phyloP scores from a whole-genome alignment of 306 rosid genomes.

The Geum urbanum region DNA sequence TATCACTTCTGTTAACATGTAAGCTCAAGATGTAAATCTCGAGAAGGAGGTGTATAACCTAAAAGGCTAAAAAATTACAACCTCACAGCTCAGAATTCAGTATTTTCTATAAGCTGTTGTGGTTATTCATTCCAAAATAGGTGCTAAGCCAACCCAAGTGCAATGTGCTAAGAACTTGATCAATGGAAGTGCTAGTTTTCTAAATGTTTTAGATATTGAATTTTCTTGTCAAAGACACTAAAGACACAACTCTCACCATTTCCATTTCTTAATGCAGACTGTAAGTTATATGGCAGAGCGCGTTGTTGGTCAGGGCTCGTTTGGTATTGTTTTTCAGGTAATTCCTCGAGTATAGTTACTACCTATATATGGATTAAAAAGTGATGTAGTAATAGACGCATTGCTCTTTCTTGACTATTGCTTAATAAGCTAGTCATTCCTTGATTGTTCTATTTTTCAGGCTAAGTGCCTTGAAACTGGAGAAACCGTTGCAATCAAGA shows the following conservation, averaged over 20 bases:
- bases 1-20: too few species aligned
- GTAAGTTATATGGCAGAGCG: conserved; percentile 80
- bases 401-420: not conserved
- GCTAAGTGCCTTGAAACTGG: conserved; percentile 68
- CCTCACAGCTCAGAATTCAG: not conserved
- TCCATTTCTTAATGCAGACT: conserved; percentile 38
- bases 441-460: conserved; percentile 34
- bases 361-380: not conserved
- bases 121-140: not conserved
- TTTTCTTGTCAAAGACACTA: not conserved
- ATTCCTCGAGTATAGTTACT: conserved; percentile 15
- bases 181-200: not conserved
- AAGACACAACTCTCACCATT: not conserved
- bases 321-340: conserved; percentile 74
- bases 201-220: not conserved
- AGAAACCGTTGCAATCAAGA: conserved; percentile 62
- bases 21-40: not conserved
- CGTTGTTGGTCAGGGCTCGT: conserved; percentile 64
- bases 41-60: not conserved
- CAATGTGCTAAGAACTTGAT: not conserved
- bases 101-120: not conserved
- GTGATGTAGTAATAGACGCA: not conserved
- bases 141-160: not conserved
- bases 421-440: conserved; percentile 6
- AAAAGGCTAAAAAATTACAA: not conserved